Percentiles rank a stretch among this genome's conserved stretches.
Conservation (phyloP, 2,329 filamentous ascomycete species). For the Cladophialophora carrionii region DNA sequence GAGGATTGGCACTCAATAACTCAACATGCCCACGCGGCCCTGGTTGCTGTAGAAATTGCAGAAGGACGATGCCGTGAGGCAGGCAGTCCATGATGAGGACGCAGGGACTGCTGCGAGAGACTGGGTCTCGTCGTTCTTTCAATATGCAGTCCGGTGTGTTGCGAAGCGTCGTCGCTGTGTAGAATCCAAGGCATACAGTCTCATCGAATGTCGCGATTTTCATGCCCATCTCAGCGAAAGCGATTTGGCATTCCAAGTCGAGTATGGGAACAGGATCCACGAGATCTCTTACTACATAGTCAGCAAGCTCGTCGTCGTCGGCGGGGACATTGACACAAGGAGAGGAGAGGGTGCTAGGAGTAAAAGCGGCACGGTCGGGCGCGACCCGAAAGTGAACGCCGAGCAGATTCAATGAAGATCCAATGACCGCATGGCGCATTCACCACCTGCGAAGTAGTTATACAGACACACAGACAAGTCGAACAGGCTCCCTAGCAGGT, state of each 20-base stretch:
- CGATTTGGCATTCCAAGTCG: background rate
- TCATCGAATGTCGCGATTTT: background rate
- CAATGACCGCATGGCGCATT: conserved; percentile 20
- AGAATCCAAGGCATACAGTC: background rate
- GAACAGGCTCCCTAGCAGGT: background rate
- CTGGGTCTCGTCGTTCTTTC: background rate
- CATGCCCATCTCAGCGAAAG: background rate
- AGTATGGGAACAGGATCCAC: background rate
- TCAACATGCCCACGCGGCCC: background rate
- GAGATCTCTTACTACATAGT: background rate
- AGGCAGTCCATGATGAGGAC: background rate
- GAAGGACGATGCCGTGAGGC: background rate
- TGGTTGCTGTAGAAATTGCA: background rate
- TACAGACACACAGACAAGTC: background rate
- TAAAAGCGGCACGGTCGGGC: background rate
- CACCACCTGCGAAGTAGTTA: background rate
- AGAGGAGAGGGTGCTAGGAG: no score
- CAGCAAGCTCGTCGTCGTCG: background rate
- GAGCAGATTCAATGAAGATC: background rate
- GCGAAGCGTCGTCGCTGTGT: background rate
- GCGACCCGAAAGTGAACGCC: background rate
- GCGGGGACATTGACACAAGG: background rate
- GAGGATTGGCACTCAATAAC: background rate
- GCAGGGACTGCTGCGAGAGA: background rate
- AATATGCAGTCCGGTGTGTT: background rate